Conservation (phyloP, 805 yeast genomes). For the Saturnispora kantuleensis region DNA sequence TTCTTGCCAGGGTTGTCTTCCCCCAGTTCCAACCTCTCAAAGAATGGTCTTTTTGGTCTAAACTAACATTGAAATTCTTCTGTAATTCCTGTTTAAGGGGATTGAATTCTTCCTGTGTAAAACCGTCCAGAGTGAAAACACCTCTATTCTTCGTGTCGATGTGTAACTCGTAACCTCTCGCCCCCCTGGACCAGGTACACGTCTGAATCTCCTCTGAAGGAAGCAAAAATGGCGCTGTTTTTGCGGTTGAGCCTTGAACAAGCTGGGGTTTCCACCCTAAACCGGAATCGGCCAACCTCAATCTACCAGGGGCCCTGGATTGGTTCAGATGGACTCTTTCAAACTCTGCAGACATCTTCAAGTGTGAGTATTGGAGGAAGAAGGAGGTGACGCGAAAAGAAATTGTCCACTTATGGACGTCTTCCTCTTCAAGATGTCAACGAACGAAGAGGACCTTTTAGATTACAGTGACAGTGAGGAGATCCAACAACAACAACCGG, state of each 20-base stretch:
- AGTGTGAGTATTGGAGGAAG: too few relatives aligned
- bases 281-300: conserved; percentile 95
- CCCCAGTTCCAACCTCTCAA: conserved; percentile 99
- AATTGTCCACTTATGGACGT: not conserved
- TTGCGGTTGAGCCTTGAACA: conserved; percentile 35
- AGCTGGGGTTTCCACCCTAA: conserved; percentile 77
- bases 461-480: conserved; percentile 99
- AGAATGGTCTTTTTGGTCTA: conserved; percentile 85
- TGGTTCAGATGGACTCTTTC: conserved; percentile 87
- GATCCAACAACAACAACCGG: conserved; percentile 38
- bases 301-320: conserved; percentile 73
- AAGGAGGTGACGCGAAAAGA: too few relatives aligned
- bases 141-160: conserved; percentile 85
- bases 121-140: conserved; percentile 84
- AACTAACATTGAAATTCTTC: conserved; percentile 56
- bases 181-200: conserved; percentile 86
- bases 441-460: conserved; percentile 98
- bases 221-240: conserved; percentile 68
- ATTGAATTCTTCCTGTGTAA: conserved; percentile 74
- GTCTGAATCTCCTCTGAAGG: conserved; percentile 79
- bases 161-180: conserved; percentile 82
- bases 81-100: conserved; percentile 76
- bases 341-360: conserved; percentile 45
- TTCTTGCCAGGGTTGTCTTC: conserved; percentile 79
- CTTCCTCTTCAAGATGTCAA: conserved; percentile 46